Conservation (phyloP, 176 grass and related monocot genomes). For the Tillandsia leiboldiana region DNA sequence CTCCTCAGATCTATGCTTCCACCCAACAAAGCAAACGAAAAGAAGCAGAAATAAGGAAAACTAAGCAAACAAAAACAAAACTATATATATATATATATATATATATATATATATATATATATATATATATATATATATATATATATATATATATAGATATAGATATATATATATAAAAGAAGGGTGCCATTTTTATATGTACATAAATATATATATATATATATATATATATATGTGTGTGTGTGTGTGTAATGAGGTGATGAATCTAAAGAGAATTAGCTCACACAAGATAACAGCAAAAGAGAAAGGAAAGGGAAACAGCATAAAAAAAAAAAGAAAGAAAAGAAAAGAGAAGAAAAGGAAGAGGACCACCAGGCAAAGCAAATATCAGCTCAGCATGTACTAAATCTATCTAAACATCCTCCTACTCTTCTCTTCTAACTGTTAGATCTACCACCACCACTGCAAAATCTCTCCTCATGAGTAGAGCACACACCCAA, state of each 20-base stretch:
- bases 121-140: too few relatives aligned
- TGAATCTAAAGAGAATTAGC: neutral
- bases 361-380: slow-evolving; percentile 39
- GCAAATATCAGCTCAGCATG: slow-evolving; percentile 33
- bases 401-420: slow-evolving; percentile 54
- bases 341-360: slow-evolving; percentile 23
- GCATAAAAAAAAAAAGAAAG: slow-evolving; percentile 41
- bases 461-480: neutral
- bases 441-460: slow-evolving; percentile 5
- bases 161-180: too few relatives aligned
- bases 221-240: too few relatives aligned
- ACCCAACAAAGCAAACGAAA: slow-evolving; percentile 31
- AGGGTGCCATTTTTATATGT: too few relatives aligned
- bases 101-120: too few relatives aligned
- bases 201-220: too few relatives aligned
- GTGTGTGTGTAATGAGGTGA: neutral
- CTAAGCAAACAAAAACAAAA: neutral
- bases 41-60: slow-evolving; percentile 11
- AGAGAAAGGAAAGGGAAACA: slow-evolving; percentile 31
- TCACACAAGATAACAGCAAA: slow-evolving; percentile 2
- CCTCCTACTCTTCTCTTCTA: slow-evolving; percentile 20
- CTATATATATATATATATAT: too few relatives aligned
- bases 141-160: too few relatives aligned
- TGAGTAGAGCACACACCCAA: neutral
- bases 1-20: slow-evolving; percentile 32